A percentile compares a stretch with the other conserved stretches of the same genome.
Conservation (phyloP, 169 alveolate species). For the Babesia gibsoni region DNA sequence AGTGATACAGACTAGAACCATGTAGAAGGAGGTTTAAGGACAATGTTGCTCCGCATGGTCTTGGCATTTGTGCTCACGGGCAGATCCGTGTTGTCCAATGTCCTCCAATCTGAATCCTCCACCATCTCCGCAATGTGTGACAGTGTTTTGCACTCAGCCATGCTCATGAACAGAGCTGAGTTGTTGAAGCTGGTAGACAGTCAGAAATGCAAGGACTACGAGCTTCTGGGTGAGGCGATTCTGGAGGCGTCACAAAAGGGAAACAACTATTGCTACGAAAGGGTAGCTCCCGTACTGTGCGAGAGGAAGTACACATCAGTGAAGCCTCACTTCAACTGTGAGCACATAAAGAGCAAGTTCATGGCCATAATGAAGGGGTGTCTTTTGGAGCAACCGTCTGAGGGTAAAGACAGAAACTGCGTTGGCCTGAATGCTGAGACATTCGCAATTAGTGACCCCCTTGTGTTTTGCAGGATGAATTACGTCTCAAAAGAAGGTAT, state of each 20-base stretch:
- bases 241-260: slow-evolving; percentile 17
- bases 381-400: not conserved
- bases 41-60: too few species aligned
- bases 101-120: slow-evolving; percentile 47
- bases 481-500: slow-evolving; percentile 19
- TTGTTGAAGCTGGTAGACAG: slow-evolving; percentile 40
- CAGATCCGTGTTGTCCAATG: not conserved
- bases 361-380: slow-evolving; percentile 37
- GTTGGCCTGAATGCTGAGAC: slow-evolving; percentile 47
- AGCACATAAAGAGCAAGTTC: slow-evolving; percentile 57
- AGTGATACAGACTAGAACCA: too few species aligned
- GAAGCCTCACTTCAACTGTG: slow-evolving; percentile 43
- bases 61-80: too few species aligned
- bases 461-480: slow-evolving; percentile 51
- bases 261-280: slow-evolving; percentile 47
- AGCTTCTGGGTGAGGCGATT: slow-evolving; percentile 52
- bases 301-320: slow-evolving; percentile 37
- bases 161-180: slow-evolving; percentile 28
- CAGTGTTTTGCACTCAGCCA: slow-evolving; percentile 29
- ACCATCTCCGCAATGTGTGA: slow-evolving; percentile 47
- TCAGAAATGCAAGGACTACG: slow-evolving; percentile 34
- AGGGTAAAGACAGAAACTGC: slow-evolving; percentile 32
- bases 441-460: slow-evolving; percentile 44
- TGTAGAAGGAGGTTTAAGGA: too few species aligned
- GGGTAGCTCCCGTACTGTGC: slow-evolving; percentile 43